Base-by-base conservation (phyloP, 1,139 yeast species). In the Kodamaea fungicola region DNA sequence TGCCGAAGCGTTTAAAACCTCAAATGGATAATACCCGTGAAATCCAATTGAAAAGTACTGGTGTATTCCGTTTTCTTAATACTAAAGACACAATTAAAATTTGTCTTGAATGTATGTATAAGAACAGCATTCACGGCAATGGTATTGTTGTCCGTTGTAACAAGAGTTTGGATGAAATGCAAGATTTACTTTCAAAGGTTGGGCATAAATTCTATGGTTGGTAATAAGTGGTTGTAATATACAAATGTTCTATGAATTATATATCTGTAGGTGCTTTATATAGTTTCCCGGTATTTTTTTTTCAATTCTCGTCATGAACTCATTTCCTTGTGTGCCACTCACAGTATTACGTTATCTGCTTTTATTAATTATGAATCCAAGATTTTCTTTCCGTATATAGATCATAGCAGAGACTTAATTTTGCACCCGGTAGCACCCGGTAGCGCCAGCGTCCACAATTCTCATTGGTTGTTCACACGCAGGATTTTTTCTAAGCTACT, bases 51-150 rank as follows among this genome's bases (percentile, higher is more conserved):
- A 34, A 37, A 33, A 28, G 35, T 31, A 7, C 12, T 16, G 40
- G 38, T 2, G 35, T 34, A 7, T 36, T 33, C 25, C 34, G 36
- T 7, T 13, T 32, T 32, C 48, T 60, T 33, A 62, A 63, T 41
- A 48, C 46, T 22, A 51, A 54, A 33, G 55, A 52, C n/a, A 41
- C 31, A n/a, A 42, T 55, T 30, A 40, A 41, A 35, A 33, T 55
- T 32, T 55, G 60, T 25, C 42, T 55, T 22, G 54, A 52, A 23
- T 55, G 61, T 45, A 49, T 49, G 25, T 26, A 45, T 46, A 43
- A 46, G 28, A 28, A 41, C 31, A 30, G 43, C 8, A 37, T 40
- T 7, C 27, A 25, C 21, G 44, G 44, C 5, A 27, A 33, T 12
- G 37, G 33, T 2, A 34, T 37, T 10, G 33, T 22, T 19, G 33